Conservation (phyloP, 139 green algal species). For the Chlorella sp. region DNA sequence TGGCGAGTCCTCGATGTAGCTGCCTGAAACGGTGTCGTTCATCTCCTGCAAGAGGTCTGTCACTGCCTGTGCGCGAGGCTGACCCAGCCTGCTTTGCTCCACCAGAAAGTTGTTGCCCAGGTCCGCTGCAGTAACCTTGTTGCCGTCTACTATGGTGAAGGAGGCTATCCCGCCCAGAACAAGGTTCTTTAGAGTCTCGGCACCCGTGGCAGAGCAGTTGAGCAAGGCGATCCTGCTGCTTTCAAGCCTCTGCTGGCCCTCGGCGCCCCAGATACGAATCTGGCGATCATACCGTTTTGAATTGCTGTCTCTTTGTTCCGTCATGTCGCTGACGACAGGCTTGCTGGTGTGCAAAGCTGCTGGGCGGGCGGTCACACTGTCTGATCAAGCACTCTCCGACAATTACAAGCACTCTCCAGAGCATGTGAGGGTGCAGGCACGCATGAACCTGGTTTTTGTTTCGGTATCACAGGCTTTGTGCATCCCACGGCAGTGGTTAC, state of each 20-base stretch:
- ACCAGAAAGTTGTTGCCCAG: constrained; percentile 97
- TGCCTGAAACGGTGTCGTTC: constrained; percentile 19
- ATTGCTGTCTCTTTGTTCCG: not conserved
- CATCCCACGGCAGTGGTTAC: no score
- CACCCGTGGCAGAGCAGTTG: constrained; percentile 61
- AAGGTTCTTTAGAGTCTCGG: constrained; percentile 95
- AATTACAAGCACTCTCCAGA: no score
- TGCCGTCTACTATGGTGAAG: constrained; percentile 91
- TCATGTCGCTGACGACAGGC: no score
- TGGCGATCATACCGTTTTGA: constrained; percentile 50
- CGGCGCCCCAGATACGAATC: constrained; percentile 80
- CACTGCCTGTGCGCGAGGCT: constrained; percentile 61
- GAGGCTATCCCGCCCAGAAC: constrained; percentile 90
- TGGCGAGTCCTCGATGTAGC: constrained; percentile 22
- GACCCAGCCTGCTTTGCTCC: constrained; percentile 44
- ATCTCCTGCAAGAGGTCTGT: constrained; percentile 60
- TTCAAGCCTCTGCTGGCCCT: constrained; percentile 77
- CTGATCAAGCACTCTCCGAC: no score
- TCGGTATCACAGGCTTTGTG: no score
- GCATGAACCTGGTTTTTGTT: no score
- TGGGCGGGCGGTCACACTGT: no score
- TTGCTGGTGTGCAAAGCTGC: no score
- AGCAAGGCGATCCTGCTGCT: constrained; percentile 45
- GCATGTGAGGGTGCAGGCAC: no score
- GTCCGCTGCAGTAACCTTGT: constrained; percentile 63